These are phyloP conservation scores for Xanthoconium separans DNA, from an alignment of 1,284 basidiomycete genomes.

Conservation along the genomic window DNA sequence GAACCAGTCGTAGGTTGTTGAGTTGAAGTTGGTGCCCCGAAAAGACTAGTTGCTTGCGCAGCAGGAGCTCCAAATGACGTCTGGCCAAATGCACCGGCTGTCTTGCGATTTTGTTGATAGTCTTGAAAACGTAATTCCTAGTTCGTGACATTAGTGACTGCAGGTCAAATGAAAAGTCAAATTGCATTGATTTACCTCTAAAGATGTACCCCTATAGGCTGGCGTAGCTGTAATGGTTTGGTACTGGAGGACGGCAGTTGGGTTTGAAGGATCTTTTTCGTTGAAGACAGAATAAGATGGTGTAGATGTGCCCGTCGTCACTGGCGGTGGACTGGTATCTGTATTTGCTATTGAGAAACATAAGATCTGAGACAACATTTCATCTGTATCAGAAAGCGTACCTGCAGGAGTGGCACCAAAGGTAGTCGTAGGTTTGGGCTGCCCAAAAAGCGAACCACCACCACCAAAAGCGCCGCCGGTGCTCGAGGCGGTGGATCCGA, in stretches of 20 bases:
- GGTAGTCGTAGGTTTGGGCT: conserved; percentile 47
- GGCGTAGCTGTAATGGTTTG: conserved; percentile 76
- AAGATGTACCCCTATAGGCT: conserved; percentile 65
- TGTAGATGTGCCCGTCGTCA: conserved; percentile 64
- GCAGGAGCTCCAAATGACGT: conserved; percentile 31
- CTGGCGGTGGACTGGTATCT: conserved; percentile 40
- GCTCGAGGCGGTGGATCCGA: conserved; percentile 40
- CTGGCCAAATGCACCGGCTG: conserved; percentile 51
- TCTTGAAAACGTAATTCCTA: conserved; percentile 77
- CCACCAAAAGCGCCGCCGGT: conserved; percentile 44
- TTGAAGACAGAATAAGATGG: conserved; percentile 51
- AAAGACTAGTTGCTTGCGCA: conserved; percentile 33
- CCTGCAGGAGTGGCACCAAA: conserved; percentile 46
- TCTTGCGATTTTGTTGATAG: conserved; percentile 75
- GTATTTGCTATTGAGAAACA: conserved; percentile 26
- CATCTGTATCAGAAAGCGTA: conserved; percentile 21
- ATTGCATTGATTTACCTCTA: conserved; percentile 50
- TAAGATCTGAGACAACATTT: conserved; percentile 13
- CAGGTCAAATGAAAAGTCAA: conserved; percentile 1
- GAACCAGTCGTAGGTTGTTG: conserved; percentile 36
- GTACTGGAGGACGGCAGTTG: conserved; percentile 52
- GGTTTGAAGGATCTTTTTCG: conserved; percentile 58
- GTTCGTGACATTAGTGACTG: conserved; percentile 2
- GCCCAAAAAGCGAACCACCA: conserved; percentile 44
- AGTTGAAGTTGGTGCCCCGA: conserved; percentile 40